A percentile compares a stretch with the other conserved stretches of the same genome.
These are phyloP conservation scores for Stemphylium lycopersici DNA, from an alignment of 2,329 filamentous ascomycete species.

Conservation along the genomic window DNA sequence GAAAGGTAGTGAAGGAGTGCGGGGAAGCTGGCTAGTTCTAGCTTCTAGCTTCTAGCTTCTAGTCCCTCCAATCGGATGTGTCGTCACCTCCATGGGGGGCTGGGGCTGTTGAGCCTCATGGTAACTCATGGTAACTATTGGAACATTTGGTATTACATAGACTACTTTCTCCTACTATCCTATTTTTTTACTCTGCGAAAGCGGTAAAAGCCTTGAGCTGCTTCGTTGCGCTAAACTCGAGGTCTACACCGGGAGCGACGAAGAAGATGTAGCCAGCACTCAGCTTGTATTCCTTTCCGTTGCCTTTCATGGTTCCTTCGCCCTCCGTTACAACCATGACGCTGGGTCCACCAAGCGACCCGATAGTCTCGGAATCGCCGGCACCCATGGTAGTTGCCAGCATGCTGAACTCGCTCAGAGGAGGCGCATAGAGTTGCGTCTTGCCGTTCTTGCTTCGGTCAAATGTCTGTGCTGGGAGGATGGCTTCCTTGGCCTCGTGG, in stretches of 20 bases:
- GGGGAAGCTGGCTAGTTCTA: conserved; percentile 17
- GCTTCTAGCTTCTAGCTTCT: background rate
- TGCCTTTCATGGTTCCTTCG: conserved; percentile 61
- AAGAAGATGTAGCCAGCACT: conserved; percentile 70
- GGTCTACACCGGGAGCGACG: conserved; percentile 63
- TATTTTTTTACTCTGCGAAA: conserved; percentile 48
- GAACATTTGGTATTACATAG: background rate
- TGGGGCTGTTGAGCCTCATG: conserved; percentile 19
- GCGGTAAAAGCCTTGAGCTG: conserved; percentile 58
- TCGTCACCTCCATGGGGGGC: conserved; percentile 12
- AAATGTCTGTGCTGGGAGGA: conserved; percentile 59
- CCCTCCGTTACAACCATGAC: conserved; percentile 69
- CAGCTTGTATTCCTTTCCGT: conserved; percentile 60
- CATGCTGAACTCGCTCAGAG: conserved; percentile 75
- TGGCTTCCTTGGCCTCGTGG: conserved; percentile 63
- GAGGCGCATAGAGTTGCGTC: conserved; percentile 68
- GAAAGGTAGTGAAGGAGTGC: conserved; percentile 7
- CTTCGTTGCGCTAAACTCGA: conserved; percentile 54
- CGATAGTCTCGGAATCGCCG: conserved; percentile 65
- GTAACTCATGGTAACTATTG: background rate
- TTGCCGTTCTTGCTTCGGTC: conserved; percentile 63
- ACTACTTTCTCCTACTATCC: background rate
- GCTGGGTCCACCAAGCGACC: conserved; percentile 64
- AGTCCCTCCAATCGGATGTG: conserved; percentile 25
- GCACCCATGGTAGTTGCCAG: conserved; percentile 62